Base-by-base conservation (phyloP, 768 basidiomycete species). In the Lepiota brunneoincarnata region DNA sequence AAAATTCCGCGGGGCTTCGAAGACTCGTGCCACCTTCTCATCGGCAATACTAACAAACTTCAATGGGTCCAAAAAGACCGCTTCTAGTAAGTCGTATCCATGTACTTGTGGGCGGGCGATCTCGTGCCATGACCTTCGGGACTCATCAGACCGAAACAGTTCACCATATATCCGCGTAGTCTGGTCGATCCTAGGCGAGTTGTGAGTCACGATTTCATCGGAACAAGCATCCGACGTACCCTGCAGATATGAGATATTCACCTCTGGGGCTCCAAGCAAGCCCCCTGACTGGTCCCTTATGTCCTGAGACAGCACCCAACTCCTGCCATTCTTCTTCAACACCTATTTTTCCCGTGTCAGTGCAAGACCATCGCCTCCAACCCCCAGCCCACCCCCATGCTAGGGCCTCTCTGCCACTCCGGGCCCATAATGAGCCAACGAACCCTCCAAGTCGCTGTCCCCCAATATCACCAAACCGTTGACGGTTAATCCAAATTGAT, bases 361-460 rank as follows among this genome's bases (percentile, higher is more conserved):
- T 58, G 56, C 80, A 80, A 10, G 72, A 70, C 96, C 97, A 99
- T 28, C 92, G 79, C 61, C 96, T 79, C 88, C 92, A 95, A 0
- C 92, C 89, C 28, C 97, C 97, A 45, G 85, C 85, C 97, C 97
- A 99, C 0, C 94, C 95, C 82, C 87, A 91, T 2, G 89, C 90
- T 15, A 96, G 63, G 0, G 83, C 87, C 38, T 91, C 84, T 20
- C 67, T 63, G 0, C 87, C 87, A 15, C 73, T 67, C 24, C 65
- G 67, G 1, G 79, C 82, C 95, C 95, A 99, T 4, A 92, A 60
- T 0, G 89, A 93, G 2, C 94, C 94, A 38, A 95, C 87, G 66
- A 99, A 98, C 0, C 95, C 96, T 37, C 97, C 87, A 4, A 91
- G 75, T 63, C 94, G 75, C 74, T 94, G 83, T 17, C 91, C 91